Base-by-base conservation (phyloP, 2,329 filamentous ascomycete species). In the Epichloe amarillans region DNA sequence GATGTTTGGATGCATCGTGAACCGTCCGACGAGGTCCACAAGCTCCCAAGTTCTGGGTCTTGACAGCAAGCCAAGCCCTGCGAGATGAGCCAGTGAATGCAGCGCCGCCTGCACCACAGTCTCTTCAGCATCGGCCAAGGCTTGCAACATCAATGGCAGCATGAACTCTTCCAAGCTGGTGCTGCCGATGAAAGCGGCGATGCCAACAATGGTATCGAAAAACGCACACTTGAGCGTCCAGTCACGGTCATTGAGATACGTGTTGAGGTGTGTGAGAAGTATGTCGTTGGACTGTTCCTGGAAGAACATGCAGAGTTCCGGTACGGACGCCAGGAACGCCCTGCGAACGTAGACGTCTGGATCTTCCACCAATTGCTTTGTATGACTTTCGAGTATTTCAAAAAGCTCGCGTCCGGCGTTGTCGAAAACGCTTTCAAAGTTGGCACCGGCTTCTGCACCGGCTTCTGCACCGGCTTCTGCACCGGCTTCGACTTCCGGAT, bases 151-250 rank as follows among this genome's bases (percentile, higher is more conserved):
- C 14, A 98, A 73, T 0, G 94, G 93, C 26, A 98, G 70, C 56
- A 97, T 95, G 59, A 96, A 98, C 58, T 95, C 89, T 66, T 98
- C 93, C 35, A 98, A 70, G 57, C 84, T 94, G 36, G 83, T 86
- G 53, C 86, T 89, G 30, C 93, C 93, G 36, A 97, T 79, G 58
- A 95, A 95, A 1, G 87, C 81, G 4, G 90, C 88, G 56, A 98
- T 90, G 3, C 90, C 91, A 15, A 97, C 88, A 26, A 97, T 88
- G 0, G 89, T 88, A 61, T 95, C 90, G 61, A 98, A 96, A 63
- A 97, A 97, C 3, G 91, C 89, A 60, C 89, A 96, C 65, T 95
- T 96, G 35, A 98, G 71, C 64, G 88, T 88, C 93, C 93, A 98
- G 64, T 98, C 90, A 41, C 85, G 82, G 60, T 97, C 93, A 58